phyloP scores from a whole-genome alignment of 345 rosid species.

The Lepidium africanum region DNA sequence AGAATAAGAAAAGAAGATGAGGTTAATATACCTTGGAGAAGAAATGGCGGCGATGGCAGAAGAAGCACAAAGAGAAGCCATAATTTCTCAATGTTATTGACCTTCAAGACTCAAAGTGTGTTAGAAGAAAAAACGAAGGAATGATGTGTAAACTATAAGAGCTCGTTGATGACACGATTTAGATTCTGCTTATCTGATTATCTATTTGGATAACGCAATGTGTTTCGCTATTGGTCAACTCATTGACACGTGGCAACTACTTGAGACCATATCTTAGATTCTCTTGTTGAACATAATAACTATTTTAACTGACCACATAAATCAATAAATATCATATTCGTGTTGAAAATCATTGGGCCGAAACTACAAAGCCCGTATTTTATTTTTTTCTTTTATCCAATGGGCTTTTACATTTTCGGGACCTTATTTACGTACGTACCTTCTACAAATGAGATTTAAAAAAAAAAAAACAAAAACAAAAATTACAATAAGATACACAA shows the following conservation, averaged over 20 bases:
- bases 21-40: slow-evolving; percentile 52
- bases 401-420: background rate
- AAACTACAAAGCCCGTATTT: background rate
- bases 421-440: background rate
- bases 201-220: slow-evolving; percentile 25
- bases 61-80: slow-evolving; percentile 93
- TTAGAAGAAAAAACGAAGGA: slow-evolving; percentile 1
- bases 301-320: background rate
- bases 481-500: no score
- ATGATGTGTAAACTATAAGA: slow-evolving; percentile 17
- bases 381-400: background rate
- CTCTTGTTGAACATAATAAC: background rate
- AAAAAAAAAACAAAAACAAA: no score
- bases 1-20: background rate
- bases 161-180: slow-evolving; percentile 9
- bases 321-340: background rate
- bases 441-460: background rate
- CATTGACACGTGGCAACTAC: slow-evolving; percentile 9
- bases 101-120: slow-evolving; percentile 25
- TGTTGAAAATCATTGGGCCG: background rate
- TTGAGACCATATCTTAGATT: slow-evolving; percentile 22
- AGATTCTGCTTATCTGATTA: slow-evolving; percentile 29
- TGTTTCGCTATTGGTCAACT: slow-evolving; percentile 26
- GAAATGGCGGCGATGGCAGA: slow-evolving; percentile 75
- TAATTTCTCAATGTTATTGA: slow-evolving; percentile 21